Base-by-base conservation (phyloP, 352 stramenopile genomes). In the Phytophthora chlamydospora region DNA sequence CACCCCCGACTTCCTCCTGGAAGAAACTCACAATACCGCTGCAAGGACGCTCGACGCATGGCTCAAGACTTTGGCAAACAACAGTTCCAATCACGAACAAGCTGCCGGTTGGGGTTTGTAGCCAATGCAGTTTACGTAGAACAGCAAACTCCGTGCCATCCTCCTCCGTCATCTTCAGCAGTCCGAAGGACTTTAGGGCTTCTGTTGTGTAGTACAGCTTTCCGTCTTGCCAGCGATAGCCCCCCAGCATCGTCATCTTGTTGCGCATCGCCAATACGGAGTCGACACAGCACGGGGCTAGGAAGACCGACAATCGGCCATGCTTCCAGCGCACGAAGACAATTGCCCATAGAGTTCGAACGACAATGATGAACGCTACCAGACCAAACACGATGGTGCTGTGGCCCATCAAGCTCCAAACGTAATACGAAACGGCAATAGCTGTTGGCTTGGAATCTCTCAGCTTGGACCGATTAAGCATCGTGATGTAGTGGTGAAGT, bases 301-400 rank as follows among this genome's bases (percentile, higher is more conserved):
- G 9, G 14, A 64, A 50, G 36, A 50, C 29, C 6, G 14, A 3
- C 36, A n/a, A 42, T 24, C 35, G 33, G 11, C 35, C 36, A 41
- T 45, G 34, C 16, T 62, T 62, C 43, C 54, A 54, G 16, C 31
- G 45, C n/a, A 62, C 54, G n/a, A 47, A 62, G 1, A 31, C 40
- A 12, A 47, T 19, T 31, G 53, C 53, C 7, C 53, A 19, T 10
- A 62, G 17, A 46, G 41, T 24, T 24, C 53, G 41, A 11, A 61
- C 33, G 11, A 29, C 21, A 31, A 46, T 31, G 21, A 54, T 45
- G 24, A 47, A 54, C 7, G 16, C 39, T 27, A 44, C 16, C 10
- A 44, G 39, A 24, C 53, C 52, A 33, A 61, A 12, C 16, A 53
- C 52, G 5, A 60, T 60, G 4, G n/a, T 19, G 7, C 45, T 16